Conservation (phyloP, 306 rosid genomes). For the Trifolium pratense region DNA sequence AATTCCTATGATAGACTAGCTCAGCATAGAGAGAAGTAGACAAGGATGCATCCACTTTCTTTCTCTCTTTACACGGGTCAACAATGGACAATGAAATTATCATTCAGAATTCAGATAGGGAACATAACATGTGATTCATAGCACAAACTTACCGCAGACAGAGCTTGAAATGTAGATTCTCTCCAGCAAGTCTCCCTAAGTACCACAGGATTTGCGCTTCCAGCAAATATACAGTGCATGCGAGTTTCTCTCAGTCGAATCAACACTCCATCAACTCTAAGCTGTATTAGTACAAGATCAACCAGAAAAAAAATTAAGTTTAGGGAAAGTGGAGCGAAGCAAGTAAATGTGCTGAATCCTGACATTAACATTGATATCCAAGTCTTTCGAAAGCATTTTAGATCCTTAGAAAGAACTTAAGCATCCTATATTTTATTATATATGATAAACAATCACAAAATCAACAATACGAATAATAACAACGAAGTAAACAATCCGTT, state of each 20-base stretch:
- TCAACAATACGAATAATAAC: background rate
- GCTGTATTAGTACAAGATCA: slow-evolving; percentile 59
- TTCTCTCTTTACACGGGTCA: background rate
- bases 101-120: slow-evolving; percentile 9
- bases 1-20: slow-evolving; percentile 18
- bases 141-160: slow-evolving; percentile 74
- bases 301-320: slow-evolving; percentile 27
- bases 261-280: slow-evolving; percentile 95
- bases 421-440: background rate
- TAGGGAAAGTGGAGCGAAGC: slow-evolving; percentile 12
- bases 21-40: slow-evolving; percentile 6
- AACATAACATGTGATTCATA: slow-evolving; percentile 24
- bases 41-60: background rate
- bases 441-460: background rate
- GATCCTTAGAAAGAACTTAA: slow-evolving; percentile 32
- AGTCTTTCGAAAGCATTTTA: slow-evolving; percentile 7
- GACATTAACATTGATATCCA: slow-evolving; percentile 7
- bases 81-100: slow-evolving; percentile 14
- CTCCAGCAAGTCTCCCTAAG: slow-evolving; percentile 96
- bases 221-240: slow-evolving; percentile 81
- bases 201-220: slow-evolving; percentile 57
- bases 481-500: slow-evolving; percentile 2
- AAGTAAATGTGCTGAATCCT: slow-evolving; percentile 28
- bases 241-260: slow-evolving; percentile 96
- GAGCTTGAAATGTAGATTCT: slow-evolving; percentile 82